These are phyloP conservation scores for Trypanosoma cruzi DNA, from an alignment of 208 protist genomes.

Conservation along the genomic window DNA sequence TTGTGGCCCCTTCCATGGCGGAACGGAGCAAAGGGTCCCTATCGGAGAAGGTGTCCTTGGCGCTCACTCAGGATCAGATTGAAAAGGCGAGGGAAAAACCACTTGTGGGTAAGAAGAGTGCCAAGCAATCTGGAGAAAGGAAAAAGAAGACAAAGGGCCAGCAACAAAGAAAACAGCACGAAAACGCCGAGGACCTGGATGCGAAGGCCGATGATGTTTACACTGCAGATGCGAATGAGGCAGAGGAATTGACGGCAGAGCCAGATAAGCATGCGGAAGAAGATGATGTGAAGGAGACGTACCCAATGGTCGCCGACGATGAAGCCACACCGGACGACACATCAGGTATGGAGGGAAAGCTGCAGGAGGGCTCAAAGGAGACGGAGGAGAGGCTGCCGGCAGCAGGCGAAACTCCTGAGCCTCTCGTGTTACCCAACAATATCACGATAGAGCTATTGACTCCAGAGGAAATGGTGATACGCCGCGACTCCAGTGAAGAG, in stretches of 20 bases:
- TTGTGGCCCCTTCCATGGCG: conserved; percentile 32
- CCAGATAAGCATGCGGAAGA: conserved; percentile 16
- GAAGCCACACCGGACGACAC: neutral
- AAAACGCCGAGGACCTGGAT: conserved; percentile 19
- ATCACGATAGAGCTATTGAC: conserved; percentile 46
- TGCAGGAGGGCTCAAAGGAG: neutral
- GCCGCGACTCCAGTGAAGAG: conserved; percentile 36
- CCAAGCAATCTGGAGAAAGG: neutral
- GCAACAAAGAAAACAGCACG: neutral
- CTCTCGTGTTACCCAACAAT: conserved; percentile 54
- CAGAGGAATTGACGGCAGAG: conserved; percentile 21
- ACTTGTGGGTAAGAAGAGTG: conserved; percentile 2
- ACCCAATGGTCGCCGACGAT: conserved; percentile 15
- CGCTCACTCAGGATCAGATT: conserved; percentile 9
- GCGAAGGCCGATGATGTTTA: conserved; percentile 15
- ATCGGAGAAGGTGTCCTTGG: neutral
- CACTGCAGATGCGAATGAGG: conserved; percentile 23
- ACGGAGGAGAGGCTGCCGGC: neutral
- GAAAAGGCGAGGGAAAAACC: conserved; percentile 14
- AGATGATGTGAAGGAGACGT: conserved; percentile 27
- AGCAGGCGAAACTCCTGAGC: conserved; percentile 4
- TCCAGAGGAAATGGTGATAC: conserved; percentile 52
- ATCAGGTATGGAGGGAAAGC: neutral
- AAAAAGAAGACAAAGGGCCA: neutral
- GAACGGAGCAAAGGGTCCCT: neutral